These are phyloP conservation scores for Elasticomyces elasticus DNA, from an alignment of 495 filamentous ascomycete species.

Conservation along the genomic window DNA sequence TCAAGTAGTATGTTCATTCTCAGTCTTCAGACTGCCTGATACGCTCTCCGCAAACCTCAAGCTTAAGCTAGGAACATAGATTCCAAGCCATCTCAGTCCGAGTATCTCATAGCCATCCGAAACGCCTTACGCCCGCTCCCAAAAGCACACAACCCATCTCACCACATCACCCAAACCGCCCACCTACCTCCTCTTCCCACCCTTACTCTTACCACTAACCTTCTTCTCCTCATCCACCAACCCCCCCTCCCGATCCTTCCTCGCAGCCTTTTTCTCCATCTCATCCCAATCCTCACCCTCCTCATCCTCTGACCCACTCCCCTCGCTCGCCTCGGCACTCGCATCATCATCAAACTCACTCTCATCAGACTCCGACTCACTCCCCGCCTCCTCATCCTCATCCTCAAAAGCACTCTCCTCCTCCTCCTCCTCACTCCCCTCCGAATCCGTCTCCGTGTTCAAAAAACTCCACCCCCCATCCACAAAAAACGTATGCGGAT, in stretches of 20 bases:
- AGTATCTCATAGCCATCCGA: too few relatives aligned
- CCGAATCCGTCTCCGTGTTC: slow-evolving; percentile 74
- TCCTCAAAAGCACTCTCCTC: slow-evolving; percentile 92
- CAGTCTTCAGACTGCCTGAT: too few relatives aligned
- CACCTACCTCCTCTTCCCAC: not conserved
- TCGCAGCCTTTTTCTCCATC: slow-evolving; percentile 79
- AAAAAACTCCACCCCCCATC: slow-evolving; percentile 97
- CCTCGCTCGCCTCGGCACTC: slow-evolving; percentile 62
- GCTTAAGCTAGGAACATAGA: too few relatives aligned
- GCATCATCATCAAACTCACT: slow-evolving; percentile 90
- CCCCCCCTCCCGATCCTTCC: slow-evolving; percentile 67
- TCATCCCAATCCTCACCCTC: slow-evolving; percentile 69
- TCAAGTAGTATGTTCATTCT: too few relatives aligned
- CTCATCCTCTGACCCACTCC: slow-evolving; percentile 51
- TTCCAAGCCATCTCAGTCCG: too few relatives aligned
- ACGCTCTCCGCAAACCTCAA: too few relatives aligned
- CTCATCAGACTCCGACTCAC: slow-evolving; percentile 74
- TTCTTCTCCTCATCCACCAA: slow-evolving; percentile 59
- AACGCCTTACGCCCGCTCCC: too few relatives aligned
- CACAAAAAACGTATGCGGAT: slow-evolving; percentile 87
- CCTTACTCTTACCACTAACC: not conserved
- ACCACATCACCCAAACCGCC: too few relatives aligned
- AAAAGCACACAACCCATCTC: too few relatives aligned
- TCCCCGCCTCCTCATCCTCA: slow-evolving; percentile 69
- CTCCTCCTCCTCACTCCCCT: slow-evolving; percentile 65